Percentiles rank a stretch among this genome's conserved stretches.
These are phyloP conservation scores for Wallacemonas sp. DNA, from an alignment of 208 protist species.

Conservation along the genomic window DNA sequence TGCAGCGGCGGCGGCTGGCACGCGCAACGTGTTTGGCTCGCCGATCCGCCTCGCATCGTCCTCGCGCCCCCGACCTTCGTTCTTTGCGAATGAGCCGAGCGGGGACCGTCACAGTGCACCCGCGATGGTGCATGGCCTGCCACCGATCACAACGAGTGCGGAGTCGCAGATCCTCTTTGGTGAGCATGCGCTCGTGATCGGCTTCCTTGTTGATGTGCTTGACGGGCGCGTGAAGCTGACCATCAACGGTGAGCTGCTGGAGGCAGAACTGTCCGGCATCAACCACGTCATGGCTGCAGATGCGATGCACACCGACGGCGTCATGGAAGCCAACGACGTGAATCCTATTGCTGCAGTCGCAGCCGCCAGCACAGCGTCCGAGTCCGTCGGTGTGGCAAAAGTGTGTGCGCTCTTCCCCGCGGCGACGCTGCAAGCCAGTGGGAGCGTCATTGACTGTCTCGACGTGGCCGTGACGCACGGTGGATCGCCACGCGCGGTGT, in stretches of 20 bases:
- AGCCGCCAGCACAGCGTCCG: neutral
- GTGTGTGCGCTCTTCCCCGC: conserved; percentile 8
- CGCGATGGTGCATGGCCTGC: neutral
- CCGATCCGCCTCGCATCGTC: too few species aligned
- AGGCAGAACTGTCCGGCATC: conserved; percentile 1
- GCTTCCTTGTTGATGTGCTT: conserved; percentile 22
- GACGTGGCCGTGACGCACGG: neutral
- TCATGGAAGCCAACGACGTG: conserved; percentile 18
- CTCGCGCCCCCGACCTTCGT: neutral
- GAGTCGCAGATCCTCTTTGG: conserved; percentile 21
- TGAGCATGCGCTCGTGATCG: conserved; percentile 21
- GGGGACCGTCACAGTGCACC: too few species aligned
- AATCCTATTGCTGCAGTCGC: conserved; percentile 7
- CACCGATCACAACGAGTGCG: conserved; percentile 1
- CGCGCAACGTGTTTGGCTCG: too few species aligned
- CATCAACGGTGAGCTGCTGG: conserved; percentile 44
- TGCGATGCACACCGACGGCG: neutral
- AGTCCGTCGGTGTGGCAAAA: too few species aligned
- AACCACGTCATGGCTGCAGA: neutral
- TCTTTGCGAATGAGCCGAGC: neutral
- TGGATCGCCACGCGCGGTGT: neutral
- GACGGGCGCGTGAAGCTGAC: conserved; percentile 25
- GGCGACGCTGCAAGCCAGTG: conserved; percentile 7
- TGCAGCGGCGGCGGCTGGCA: too few species aligned
- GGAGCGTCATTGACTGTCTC: conserved; percentile 13